Conservation (phyloP, 164 flowering plant species). For the Hamamelis virginiana region DNA sequence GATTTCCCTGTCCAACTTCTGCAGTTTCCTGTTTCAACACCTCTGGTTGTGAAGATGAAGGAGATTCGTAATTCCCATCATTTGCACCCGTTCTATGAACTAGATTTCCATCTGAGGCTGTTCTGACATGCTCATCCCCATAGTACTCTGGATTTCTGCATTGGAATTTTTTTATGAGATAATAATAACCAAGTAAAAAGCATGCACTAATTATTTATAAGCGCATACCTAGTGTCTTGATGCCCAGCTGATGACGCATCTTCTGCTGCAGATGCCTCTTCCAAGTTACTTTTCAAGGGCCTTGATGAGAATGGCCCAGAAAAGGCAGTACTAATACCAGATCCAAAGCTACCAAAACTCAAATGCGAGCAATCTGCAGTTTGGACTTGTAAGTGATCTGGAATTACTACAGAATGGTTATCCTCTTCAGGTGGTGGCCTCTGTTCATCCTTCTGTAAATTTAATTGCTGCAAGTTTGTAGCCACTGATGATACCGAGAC, state of each 20-base stretch:
- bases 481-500: conserved; percentile 53
- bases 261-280: conserved; percentile 46
- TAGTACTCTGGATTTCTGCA: conserved; percentile 77
- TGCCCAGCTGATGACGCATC: conserved; percentile 52
- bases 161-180: conserved; percentile 4
- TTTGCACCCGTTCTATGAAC: conserved; percentile 41
- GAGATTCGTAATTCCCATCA: conserved; percentile 46
- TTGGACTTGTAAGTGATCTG: conserved; percentile 86
- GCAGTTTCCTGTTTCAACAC: conserved; percentile 52
- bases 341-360: conserved; percentile 96
- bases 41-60: conserved; percentile 68
- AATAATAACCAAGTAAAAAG: background rate
- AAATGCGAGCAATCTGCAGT: conserved; percentile 76
- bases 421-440: conserved; percentile 45
- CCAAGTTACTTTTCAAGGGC: conserved; percentile 43
- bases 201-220: background rate
- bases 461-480: conserved; percentile 62
- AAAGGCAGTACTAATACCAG: conserved; percentile 50
- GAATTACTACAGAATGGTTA: conserved; percentile 77
- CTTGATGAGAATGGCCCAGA: conserved; percentile 52
- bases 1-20: conserved; percentile 53
- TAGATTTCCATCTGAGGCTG: conserved; percentile 48
- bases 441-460: conserved; percentile 50
- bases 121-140: conserved; percentile 63
- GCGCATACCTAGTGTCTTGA: conserved; percentile 59